Base-by-base conservation (phyloP, 177 flowering plant species). In the Vitis hybrid region DNA sequence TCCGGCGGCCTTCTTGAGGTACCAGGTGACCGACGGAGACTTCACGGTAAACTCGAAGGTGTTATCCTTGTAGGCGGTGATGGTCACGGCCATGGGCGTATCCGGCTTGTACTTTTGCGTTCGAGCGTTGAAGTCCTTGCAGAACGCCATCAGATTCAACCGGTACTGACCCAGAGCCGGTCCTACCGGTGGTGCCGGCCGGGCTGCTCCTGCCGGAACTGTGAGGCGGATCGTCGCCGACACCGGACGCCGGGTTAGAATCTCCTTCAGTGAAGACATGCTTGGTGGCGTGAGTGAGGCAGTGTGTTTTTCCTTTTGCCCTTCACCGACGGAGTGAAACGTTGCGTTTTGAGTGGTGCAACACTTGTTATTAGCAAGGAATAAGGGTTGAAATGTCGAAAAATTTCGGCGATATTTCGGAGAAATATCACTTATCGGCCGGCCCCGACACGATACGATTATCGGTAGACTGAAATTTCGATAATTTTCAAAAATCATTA, bases 121-220 rank as follows among this genome's bases (percentile, higher is more conserved):
- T 2, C 98, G 81, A 4, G 98, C 98, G 69, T 94, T 94, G 93
- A 94, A 94, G 79, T 94, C 99, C 84, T 94, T 94, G 91, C 98
- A 93, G 79, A 94, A 94, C 1, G 97, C 94, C 99, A 94, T 94
- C 7, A 91, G 85, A 76, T 94, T 94, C n/a, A 94, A 86, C 62
- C 93, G 72, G 83, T 91, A 89, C 70, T 92, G 97, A 64, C 99
- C 99, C 9, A 94, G 73, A 0, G 94, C 97, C 3, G 98, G 97
- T n/a, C 99, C 95, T 0, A 94, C 97, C 1, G 97, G 98, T 0
- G 97, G 97, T 0, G 91, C 94, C 0, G 98, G 98, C 1, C 89
- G 78, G 0, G 98, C 98, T 0, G 72, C 97, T 0, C 97, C 98
- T 0, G 99, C 99, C 0, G 97, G 93, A 3, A 95, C 94, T 0